phyloP scores from a whole-genome alignment of 2,329 filamentous ascomycete genomes.

The Fusarium tjaetaba region DNA sequence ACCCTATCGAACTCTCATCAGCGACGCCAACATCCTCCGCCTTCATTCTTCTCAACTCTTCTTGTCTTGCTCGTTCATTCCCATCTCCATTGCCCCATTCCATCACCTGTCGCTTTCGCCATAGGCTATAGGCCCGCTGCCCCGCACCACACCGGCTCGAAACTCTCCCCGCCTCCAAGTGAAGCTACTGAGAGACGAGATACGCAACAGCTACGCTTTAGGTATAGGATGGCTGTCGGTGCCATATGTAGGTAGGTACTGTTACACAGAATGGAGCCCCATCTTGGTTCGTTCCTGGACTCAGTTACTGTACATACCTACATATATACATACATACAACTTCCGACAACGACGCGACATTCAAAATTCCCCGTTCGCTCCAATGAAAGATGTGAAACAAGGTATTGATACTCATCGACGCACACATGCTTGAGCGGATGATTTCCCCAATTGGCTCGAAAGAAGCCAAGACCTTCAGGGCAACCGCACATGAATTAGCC shows the following conservation, averaged over 20 bases:
- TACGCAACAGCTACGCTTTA: conserved; percentile 30
- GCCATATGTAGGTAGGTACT: no score
- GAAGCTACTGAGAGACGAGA: conserved; percentile 12
- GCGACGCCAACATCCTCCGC: conserved; percentile 18
- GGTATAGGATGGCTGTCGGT: conserved; percentile 23
- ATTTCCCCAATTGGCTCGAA: conserved; percentile 30
- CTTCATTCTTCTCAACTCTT: conserved; percentile 32
- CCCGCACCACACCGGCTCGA: conserved; percentile 26
- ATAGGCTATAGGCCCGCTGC: conserved; percentile 23
- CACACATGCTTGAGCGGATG: conserved; percentile 23
- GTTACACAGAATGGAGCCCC: conserved; percentile 9
- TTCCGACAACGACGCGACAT: background rate
- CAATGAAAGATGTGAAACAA: conserved; percentile 1
- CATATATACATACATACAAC: background rate
- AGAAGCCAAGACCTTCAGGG: conserved; percentile 21
- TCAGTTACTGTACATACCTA: background rate
- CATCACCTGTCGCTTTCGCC: conserved; percentile 26
- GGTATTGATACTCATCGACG: background rate
- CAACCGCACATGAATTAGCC: background rate
- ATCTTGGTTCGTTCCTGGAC: background rate
- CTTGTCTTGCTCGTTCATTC: conserved; percentile 26
- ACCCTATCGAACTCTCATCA: background rate
- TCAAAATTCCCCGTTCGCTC: conserved; percentile 14
- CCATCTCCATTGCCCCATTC: conserved; percentile 28
- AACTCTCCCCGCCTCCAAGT: conserved; percentile 31